Percentiles rank a stretch among this genome's conserved stretches.
Conservation (phyloP, 352 stramenopile genomes). For the Pythium pectinolyticum region DNA sequence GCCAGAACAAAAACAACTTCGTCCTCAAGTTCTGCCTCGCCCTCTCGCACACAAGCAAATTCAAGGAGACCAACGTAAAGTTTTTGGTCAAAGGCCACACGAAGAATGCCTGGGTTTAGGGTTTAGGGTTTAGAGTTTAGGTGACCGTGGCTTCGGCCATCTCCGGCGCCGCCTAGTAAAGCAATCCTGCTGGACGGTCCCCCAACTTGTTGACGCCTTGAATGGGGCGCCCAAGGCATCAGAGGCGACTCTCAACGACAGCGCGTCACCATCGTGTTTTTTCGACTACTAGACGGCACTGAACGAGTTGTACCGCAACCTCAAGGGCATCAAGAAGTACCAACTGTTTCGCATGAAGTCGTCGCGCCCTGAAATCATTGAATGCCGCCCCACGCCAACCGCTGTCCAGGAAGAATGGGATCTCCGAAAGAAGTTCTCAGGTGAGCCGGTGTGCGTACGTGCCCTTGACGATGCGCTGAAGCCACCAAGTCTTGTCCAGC, state of each 20-base stretch:
- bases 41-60: no score
- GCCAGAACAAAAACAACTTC: no score
- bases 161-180: no score
- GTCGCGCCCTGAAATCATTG: background rate
- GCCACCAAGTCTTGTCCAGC: background rate
- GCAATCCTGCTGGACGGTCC: background rate
- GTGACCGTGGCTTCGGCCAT: no score
- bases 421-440: background rate
- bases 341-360: constrained; percentile 5
- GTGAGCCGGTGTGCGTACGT: background rate
- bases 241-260: background rate
- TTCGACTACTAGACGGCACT: background rate
- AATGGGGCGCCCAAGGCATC: background rate
- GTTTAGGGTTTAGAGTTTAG: no score
- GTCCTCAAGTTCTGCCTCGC: no score
- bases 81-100: no score
- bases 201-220: background rate
- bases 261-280: background rate
- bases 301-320: constrained; percentile 1
- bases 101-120: no score
- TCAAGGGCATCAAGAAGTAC: constrained; percentile 1
- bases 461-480: background rate
- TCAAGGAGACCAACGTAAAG: no score
- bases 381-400: background rate
- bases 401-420: background rate